Evolutionary conservation across 768 basidiomycete species (phyloP).

Genomic region (Xanthoconium stramineum): DNA sequence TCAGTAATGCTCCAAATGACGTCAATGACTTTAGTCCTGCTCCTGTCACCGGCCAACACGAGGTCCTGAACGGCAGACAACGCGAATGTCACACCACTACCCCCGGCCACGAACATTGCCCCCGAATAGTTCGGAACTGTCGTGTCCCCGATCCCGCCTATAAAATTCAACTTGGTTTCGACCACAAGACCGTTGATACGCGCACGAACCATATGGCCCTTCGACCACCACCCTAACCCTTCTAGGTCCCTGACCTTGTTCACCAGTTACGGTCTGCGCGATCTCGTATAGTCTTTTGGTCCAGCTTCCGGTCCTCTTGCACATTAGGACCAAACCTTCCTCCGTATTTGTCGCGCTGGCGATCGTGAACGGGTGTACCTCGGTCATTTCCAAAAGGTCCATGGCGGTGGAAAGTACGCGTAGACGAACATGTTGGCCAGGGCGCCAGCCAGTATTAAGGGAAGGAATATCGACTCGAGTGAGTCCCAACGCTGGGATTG

Average conservation of each 20-base stretch:
- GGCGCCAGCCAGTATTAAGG: conserved; percentile 74
- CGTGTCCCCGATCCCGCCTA: conserved; percentile 58
- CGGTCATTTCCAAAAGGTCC: conserved; percentile 54
- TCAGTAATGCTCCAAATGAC: conserved; percentile 66
- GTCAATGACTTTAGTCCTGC: conserved; percentile 56
- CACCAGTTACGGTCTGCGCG: conserved; percentile 33
- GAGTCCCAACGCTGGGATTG: conserved; percentile 57
- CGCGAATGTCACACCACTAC: conserved; percentile 73
- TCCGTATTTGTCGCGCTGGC: conserved; percentile 55
- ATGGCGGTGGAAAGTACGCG: conserved; percentile 54
- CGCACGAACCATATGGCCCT: conserved; percentile 49
- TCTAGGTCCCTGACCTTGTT: conserved; percentile 19
- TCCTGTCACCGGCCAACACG: conserved; percentile 43
- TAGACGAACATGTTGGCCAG: conserved; percentile 82
- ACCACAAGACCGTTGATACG: neutral
- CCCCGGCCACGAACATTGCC: conserved; percentile 69
- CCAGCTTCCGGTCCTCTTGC: conserved; percentile 66
- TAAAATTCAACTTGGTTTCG: neutral
- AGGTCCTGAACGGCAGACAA: conserved; percentile 64
- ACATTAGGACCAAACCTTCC: conserved; percentile 64
- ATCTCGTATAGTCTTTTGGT: conserved; percentile 54
- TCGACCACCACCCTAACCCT: conserved; percentile 44
- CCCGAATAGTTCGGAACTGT: conserved; percentile 63
- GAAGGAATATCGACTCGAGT: conserved; percentile 62
- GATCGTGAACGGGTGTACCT: conserved; percentile 81